Conservation (phyloP, 495 filamentous ascomycete genomes). For the Letharia columbiana region DNA sequence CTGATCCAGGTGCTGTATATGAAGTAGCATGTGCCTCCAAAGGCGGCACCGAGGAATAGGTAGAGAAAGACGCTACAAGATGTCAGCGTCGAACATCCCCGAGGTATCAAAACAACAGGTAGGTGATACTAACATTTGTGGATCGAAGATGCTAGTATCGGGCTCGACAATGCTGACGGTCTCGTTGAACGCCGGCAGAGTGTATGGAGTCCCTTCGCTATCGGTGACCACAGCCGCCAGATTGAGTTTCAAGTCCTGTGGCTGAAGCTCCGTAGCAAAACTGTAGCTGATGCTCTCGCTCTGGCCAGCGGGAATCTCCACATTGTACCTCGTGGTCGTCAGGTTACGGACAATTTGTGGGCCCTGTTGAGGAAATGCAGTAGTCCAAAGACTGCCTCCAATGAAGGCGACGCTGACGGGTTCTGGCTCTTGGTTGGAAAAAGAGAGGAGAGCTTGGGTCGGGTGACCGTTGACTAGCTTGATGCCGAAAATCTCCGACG, state of each 20-base stretch:
- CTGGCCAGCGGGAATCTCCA: slow-evolving; percentile 69
- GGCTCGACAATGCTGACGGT: slow-evolving; percentile 86
- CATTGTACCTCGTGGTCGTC: slow-evolving; percentile 62
- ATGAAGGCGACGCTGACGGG: slow-evolving; percentile 70
- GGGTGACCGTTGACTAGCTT: slow-evolving; percentile 90
- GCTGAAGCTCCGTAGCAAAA: slow-evolving; percentile 87
- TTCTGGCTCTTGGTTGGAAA: slow-evolving; percentile 74
- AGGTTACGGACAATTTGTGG: slow-evolving; percentile 69
- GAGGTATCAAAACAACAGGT: slow-evolving; percentile 13
- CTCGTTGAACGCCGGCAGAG: slow-evolving; percentile 74
- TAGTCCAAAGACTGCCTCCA: slow-evolving; percentile 64
- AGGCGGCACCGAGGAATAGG: slow-evolving; percentile 72
- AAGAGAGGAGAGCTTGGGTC: slow-evolving; percentile 71
- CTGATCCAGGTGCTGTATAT: slow-evolving; percentile 98
- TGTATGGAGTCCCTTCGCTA: slow-evolving; percentile 56
- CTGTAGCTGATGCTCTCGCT: slow-evolving; percentile 68
- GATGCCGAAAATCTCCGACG: slow-evolving; percentile 85
- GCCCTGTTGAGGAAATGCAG: slow-evolving; percentile 42
- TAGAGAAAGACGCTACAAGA: slow-evolving; percentile 83
- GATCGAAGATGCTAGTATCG: slow-evolving; percentile 87
- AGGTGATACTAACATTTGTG: slow-evolving; percentile 67
- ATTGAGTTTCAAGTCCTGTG: slow-evolving; percentile 75
- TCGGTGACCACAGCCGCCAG: slow-evolving; percentile 67
- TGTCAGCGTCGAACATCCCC: slow-evolving; percentile 25
- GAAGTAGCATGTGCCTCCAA: slow-evolving; percentile 78